Evolutionary conservation across 2,329 filamentous ascomycete species (phyloP), one percentile per base, ranked within the genome.

Genomic region (Fonsecaea pedrosoi): DNA sequence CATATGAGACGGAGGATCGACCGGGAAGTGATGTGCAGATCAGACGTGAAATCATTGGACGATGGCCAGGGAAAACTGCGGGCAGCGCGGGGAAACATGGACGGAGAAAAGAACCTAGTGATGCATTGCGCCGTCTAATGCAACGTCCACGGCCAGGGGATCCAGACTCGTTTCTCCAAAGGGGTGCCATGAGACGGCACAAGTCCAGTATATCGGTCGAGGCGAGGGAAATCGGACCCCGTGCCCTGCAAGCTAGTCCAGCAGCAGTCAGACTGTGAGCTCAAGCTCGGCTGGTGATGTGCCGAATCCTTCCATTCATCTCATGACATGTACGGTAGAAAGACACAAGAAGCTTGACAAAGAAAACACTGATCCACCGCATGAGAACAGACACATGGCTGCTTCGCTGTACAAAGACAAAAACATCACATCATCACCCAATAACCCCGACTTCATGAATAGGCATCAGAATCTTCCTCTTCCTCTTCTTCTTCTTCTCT

Each of bases 381-480:
- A 50, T 30, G 45, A 30, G 45, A 50, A 50, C 45, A 50, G 15
- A 50, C 45, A 50, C 3, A 25, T 25, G 45, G 45, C 45, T 30
- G 45, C 45, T 50, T 50, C 45, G 9, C 21, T 10, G 18, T 13
- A 25, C 18, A 50, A 30, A 50, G 18, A 50, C 9, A 35, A 35
- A 37, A 8, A 37, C 34, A 34, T 34, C n/a, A 10, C 10, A 8
- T 32, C 30, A 35, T 4, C 25, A 3, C 25, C 25, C 53, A 54
- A 32, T 25, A 54, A 18, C 53, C 25, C 4, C 25, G 3, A 13
- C n/a, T 32, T 55, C 21, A 70, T 30, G 66, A 40, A 50, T 70
- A 68, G 6, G 66, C 63, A 55, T 70, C 68, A 3, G 68, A 68
- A 8, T 57, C 67, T 58, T 70, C 65, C n/a, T 57, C 67, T 58